These are phyloP conservation scores for Penicillium cataractarum DNA, from an alignment of 495 filamentous ascomycete genomes.

Conservation along the genomic window DNA sequence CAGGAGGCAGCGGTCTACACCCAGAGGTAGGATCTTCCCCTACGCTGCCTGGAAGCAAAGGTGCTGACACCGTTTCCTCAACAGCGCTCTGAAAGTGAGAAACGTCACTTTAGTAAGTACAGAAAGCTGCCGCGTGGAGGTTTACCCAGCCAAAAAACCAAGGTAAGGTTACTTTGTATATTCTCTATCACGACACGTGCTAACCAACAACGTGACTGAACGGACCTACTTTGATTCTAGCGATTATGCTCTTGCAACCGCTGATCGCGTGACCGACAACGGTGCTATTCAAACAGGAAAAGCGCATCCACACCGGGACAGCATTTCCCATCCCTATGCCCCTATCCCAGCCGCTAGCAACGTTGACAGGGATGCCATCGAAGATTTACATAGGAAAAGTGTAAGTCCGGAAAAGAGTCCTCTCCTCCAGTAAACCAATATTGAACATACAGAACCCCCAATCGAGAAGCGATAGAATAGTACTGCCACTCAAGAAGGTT, in stretches of 20 bases:
- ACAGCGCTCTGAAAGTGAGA: conserved; percentile 16
- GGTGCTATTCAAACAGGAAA: conserved; percentile 32
- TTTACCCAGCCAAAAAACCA: conserved; percentile 15
- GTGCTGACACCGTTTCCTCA: conserved; percentile 7
- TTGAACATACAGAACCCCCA: conserved; percentile 11
- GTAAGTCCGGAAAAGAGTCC: conserved; percentile 15
- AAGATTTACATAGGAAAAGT: conserved; percentile 22
- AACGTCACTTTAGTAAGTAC: conserved; percentile 17
- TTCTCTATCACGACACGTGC: background rate
- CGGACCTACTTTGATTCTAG: conserved; percentile 41
- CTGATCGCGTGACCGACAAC: conserved; percentile 27
- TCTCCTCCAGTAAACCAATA: conserved; percentile 16
- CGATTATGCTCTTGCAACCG: conserved; percentile 37
- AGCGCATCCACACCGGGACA: conserved; percentile 31
- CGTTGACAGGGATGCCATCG: conserved; percentile 30
- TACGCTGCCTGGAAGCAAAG: background rate
- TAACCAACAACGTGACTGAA: conserved; percentile 24
- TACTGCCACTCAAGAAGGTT: conserved; percentile 2
- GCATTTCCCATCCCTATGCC: conserved; percentile 36
- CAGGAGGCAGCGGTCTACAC: background rate
- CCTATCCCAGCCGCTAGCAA: conserved; percentile 34
- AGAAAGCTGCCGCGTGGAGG: conserved; percentile 20
- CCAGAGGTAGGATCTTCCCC: background rate
- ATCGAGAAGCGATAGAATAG: conserved; percentile 9
- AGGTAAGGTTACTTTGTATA: conserved; percentile 25